phyloP scores from a whole-genome alignment of 495 filamentous ascomycete genomes.

The Lasiosphaeria ovina region DNA sequence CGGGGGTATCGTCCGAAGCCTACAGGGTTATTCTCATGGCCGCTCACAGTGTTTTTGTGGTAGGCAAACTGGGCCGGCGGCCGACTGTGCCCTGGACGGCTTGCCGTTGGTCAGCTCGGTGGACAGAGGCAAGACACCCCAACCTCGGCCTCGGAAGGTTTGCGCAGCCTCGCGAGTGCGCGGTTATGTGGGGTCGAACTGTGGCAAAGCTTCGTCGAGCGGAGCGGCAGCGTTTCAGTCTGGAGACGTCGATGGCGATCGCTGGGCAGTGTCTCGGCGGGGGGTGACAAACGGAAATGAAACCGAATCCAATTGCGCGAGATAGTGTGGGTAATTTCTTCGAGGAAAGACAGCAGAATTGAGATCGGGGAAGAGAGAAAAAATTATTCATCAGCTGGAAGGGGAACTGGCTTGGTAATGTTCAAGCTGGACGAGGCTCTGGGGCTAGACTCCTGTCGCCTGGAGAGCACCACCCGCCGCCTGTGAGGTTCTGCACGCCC shows the following conservation, averaged over 20 bases:
- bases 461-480: neutral
- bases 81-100: neutral
- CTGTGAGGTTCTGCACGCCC: neutral
- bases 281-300: no score
- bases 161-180: constrained; percentile 3
- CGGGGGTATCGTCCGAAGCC: neutral
- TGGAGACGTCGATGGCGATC: no score
- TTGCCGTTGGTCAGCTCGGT: neutral
- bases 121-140: neutral
- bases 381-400: no score
- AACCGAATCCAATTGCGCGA: no score
- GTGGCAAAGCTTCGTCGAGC: neutral
- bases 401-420: no score
- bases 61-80: neutral
- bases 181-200: neutral
- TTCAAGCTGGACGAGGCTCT: neutral
- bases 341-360: no score
- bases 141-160: neutral
- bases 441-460: neutral
- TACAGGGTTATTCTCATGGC: neutral
- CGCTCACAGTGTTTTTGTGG: neutral
- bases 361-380: no score
- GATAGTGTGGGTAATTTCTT: no score
- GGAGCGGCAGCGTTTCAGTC: no score
- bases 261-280: no score